Evolutionary conservation across 306 rosid species (phyloP), one percentile per base, ranked within the genome.

Genomic region (Urtica urens): DNA sequence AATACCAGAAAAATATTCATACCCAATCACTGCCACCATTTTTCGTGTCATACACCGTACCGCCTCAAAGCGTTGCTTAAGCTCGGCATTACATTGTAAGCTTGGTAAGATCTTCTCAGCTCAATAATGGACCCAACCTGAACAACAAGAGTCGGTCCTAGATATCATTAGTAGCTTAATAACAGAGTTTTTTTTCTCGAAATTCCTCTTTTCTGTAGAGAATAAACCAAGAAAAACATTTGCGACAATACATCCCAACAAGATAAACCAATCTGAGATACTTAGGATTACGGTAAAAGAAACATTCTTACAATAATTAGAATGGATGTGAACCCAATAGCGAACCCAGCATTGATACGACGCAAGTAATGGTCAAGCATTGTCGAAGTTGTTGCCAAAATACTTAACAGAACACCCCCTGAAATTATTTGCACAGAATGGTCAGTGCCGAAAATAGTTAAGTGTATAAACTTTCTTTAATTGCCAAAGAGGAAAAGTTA

Each of bases 91-190:
- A 90, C 99, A 41, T 90, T 90, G 44, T 90, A 90, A 23, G 95
- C 99, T 67, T 90, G 99, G 67, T 85, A 90, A 5, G 95, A 90
- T 77, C 99, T 77, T 79, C 99, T 73, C 7, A 90, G 87, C 65
- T 90, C 99, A 49, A 90, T 90, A 42, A 90, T 85, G 42, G 99
- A 90, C 71, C 95, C 95, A 34, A 90, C 99, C 99, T 85, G 81
- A 49, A 69, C 46, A n/a, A 71, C 56, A 55, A 41, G 11, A 5
- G 26, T 16, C 8, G 7, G 44, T 55, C 65, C n/a, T n/a, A n/a
- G n/a, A n/a, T n/a, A n/a, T n/a, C n/a, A n/a, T n/a, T n/a, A n/a
- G n/a, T n/a, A n/a, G n/a, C n/a, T n/a, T n/a, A n/a, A n/a, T n/a
- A n/a, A n/a, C n/a, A n/a, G n/a, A n/a, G n/a, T n/a, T n/a, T n/a